Evolutionary conservation across 2,329 filamentous ascomycete species (phyloP), one percentile per base, ranked within the genome.

Genomic region (Alternaria conjuncta): DNA sequence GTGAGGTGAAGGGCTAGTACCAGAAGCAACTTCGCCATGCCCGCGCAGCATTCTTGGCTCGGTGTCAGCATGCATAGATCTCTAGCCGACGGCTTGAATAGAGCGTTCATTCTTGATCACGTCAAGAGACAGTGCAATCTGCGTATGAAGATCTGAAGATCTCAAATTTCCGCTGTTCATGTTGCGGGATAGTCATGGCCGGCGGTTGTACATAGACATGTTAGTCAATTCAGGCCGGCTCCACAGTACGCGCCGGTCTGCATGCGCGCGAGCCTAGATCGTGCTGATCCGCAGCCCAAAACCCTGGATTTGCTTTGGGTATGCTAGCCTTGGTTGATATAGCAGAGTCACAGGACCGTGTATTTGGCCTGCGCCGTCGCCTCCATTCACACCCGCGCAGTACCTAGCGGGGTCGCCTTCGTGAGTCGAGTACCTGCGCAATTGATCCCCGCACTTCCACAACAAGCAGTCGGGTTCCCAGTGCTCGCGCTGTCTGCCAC

Each of bases 1-100:
- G 75, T 88, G 71, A 77, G 45, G 60, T 55, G 43, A 30, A 49
- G 28, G 36, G 49, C 25, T 50, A 36, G 21, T 13, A 60, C 32
- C 44, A 47, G 23, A 54, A 53, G 55, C 60, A 54, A 53, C 13
- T 10, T 21, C 15, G 20, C 28, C 21, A 30, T 47, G 56, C 30
- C 32, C 25, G 55, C 55, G 41, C 30, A 46, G 28, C 12, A 20
- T 28, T 59, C 47, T 30, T 49, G 47, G 26, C 36, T 36, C 26
- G 12, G 55, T 47, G 45, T 50, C 44, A 49, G 23, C 53, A 30
- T 30, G 13, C 30, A 21, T 5, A 5, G 13, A 46, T 10, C 2
- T 25, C 28, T 36, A 20, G 13, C n/a, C 15, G 20, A 20, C 28
- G 20, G 36, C 28, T 25, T 36, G 49, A 53, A 25, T 53, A 41